phyloP scores from a whole-genome alignment of 345 rosid genomes.

The Citrus sp. region DNA sequence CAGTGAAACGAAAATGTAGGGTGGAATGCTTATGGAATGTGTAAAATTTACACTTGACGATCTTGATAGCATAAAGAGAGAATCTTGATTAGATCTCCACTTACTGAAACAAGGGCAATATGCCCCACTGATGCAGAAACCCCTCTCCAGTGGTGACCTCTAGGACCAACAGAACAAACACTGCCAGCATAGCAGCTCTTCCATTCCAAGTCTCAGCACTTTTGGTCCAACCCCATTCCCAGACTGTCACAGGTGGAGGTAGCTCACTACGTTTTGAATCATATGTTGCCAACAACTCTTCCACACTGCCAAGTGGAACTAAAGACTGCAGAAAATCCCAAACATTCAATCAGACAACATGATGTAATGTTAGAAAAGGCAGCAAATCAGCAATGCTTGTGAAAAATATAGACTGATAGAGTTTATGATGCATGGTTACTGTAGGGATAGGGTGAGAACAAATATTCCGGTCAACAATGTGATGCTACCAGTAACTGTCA shows the following conservation, averaged over 20 bases:
- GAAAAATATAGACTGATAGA: not conserved
- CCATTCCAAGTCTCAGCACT: conserved; percentile 99
- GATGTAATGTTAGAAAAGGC: not conserved
- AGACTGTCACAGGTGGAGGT: conserved; percentile 83
- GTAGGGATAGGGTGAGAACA: not conserved
- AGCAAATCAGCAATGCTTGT: not conserved
- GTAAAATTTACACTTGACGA: conserved; percentile 14
- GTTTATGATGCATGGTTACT: not conserved
- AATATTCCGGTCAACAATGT: not conserved
- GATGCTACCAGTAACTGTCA: not conserved
- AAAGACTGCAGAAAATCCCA: conserved; percentile 58
- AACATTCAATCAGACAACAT: conserved; percentile 6
- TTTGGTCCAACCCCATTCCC: conserved; percentile 99
- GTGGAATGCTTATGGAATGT: conserved; percentile 1
- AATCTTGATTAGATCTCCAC: not conserved
- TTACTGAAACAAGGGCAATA: conserved; percentile 61
- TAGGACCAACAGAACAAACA: conserved; percentile 70
- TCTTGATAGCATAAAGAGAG: not conserved
- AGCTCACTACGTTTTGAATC: conserved; percentile 91
- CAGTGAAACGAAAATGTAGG: not conserved
- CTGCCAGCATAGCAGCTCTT: conserved; percentile 97
- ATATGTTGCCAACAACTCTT: conserved; percentile 80
- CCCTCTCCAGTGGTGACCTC: conserved; percentile 96
- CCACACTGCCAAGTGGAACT: conserved; percentile 92
- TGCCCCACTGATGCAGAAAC: conserved; percentile 90